Evolutionary conservation across 345 rosid species (phyloP), one percentile per base, ranked within the genome.

Genomic region (Brassica nigra): DNA sequence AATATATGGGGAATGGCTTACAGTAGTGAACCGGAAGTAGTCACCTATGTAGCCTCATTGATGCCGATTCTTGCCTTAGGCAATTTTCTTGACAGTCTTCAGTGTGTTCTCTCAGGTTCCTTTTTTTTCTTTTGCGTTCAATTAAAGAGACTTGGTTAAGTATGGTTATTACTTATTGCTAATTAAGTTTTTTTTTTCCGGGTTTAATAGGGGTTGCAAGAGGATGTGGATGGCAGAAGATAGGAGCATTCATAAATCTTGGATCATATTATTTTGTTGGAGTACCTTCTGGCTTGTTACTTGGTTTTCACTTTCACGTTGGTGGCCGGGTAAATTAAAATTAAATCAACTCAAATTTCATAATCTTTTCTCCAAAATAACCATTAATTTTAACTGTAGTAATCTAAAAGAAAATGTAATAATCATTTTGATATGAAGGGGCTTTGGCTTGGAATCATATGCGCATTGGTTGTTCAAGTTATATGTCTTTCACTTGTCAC

Each of bases 201-300:
- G 59, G 59, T 34, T 80, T 57, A 65, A 31, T 11, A 85, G 88
- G 88, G 69, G 68, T 73, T 54, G 90, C 86, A 39, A 87, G 90
- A 87, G 88, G 88, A 15, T 85, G 90, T 68, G 90, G 87, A 36
- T 86, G 88, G 87, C 87, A 87, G 76, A 82, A 82, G 79, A 76
- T 84, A 36, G 87, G 87, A 18, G 90, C 90, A 23, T 80, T 61
- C 59, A 57, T 84, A 2, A 85, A 85, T 65, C 77, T 87, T 31
- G 90, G 88, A 47, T 79, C 87, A 3, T 87, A 83, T 75, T 86
- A 87, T 78, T 11, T 86, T 7, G 80, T 86, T 2, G 90, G 90
- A 47, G 76, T 87, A 72, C 87, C 88, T 15, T 75, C 64, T 37
- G 82, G 86, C 29, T 36, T 83, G 49, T 20, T 84, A 30, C 77